Base-by-base conservation (phyloP, 495 filamentous ascomycete genomes). In the Penicillium chermesinum region DNA sequence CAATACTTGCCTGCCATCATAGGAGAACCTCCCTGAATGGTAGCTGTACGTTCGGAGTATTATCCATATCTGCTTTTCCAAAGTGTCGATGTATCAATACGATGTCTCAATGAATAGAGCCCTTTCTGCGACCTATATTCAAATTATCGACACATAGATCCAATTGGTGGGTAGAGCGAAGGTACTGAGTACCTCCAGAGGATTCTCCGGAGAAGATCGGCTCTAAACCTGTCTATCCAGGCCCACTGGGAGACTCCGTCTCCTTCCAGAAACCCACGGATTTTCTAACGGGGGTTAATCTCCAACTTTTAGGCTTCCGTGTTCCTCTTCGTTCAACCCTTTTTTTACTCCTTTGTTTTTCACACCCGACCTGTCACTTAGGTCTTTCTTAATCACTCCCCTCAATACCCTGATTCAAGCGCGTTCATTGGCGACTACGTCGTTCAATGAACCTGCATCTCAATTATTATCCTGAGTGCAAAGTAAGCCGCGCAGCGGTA, bases 371-470 rank as follows among this genome's bases (percentile, higher is more conserved):
- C 21, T 14, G n/a, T 34, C 2, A 2, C 16, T 4, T 10, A 30
- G 25, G 25, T 30, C 25, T 10, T 30, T 5, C 42, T 32, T 50
- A 33, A 33, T 44, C 22, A 38, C 44, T 41, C 44, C 34, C 48
- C 27, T 17, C 19, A 33, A 14, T 48, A 20, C 35, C 22, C 51
- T 49, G 39, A 21, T 45, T 49, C n/a, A 38, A 18, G 79, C 79
- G 78, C 79, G 78, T 83, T 83, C 73, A 58, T 79, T 79, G 73
- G 61, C 75, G 77, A 70, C 67, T 49, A 32, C 20, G 70, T 78
- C 77, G 77, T 81, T 76, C 78, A 80, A 83, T 83, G 79, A 83
- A 78, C 78, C 78, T 83, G 79, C 77, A 79, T 62, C 64, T 52
- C 44, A 48, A 55, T 36, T 67, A 72, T 59, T 44, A 60, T 61